phyloP scores from a whole-genome alignment of 202 grass and related monocot genomes.

The Panicum virgatum region DNA sequence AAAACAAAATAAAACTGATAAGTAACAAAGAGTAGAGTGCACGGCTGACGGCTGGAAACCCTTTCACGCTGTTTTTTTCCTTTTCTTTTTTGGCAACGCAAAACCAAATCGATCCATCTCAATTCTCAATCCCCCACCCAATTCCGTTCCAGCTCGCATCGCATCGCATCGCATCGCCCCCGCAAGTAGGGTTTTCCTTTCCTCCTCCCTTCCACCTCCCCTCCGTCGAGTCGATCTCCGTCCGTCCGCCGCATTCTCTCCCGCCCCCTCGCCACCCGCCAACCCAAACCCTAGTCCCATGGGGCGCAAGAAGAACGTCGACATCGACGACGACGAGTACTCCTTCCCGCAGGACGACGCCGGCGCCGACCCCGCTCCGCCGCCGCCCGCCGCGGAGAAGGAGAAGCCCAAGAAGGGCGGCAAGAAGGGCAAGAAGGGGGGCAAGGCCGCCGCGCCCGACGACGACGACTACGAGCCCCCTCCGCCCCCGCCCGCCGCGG shows the following conservation, averaged over 20 bases:
- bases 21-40: not conserved
- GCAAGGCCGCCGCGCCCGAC: constrained; percentile 42
- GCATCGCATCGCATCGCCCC: not conserved
- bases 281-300: constrained; percentile 42
- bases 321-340: constrained; percentile 96
- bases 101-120: not conserved
- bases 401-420: constrained; percentile 60
- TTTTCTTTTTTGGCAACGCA: not conserved
- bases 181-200: constrained; percentile 37
- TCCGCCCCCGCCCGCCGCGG: constrained; percentile 12
- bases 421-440: constrained; percentile 64
- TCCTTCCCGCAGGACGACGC: constrained; percentile 68
- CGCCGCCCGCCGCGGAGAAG: constrained; percentile 38
- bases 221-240: constrained; percentile 9
- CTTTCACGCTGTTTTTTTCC: not conserved
- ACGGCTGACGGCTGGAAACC: not conserved
- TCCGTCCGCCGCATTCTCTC: not conserved
- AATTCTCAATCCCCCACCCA: not conserved
- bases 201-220: not conserved
- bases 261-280: not conserved
- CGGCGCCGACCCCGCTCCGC: constrained; percentile 32
- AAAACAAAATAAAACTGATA: not conserved
- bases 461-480: constrained; percentile 62
- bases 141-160: not conserved
- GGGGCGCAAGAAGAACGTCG: constrained; percentile 94